Base-by-base conservation (phyloP, 2,329 filamentous ascomycete species). In the Periconia sp. region DNA sequence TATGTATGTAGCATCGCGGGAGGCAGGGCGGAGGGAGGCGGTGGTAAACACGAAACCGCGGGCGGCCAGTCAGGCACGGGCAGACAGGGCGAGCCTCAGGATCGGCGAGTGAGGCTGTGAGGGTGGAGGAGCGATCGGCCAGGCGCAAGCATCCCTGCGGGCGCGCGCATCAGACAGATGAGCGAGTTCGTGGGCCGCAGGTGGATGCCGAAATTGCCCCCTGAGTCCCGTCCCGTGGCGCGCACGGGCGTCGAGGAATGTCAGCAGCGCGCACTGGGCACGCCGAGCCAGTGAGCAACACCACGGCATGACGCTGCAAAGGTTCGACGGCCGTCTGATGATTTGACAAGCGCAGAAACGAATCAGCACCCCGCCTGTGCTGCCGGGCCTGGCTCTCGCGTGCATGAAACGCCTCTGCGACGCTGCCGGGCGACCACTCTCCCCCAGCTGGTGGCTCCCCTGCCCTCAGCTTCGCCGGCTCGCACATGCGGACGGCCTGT, bases 61-160 rank as follows among this genome's bases (percentile, higher is more conserved):
- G 12, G 17, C 34, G 31, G 23, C 36, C 44, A 45, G 36, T 48
- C 26, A n/a, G n/a, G 36, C 19, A 23, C 23, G 25, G 5, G 30
- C 17, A 41, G 24, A 34, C 40, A 32, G 38, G 23, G 32, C 49
- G 48, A 49, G 49, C 41, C 35, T 42, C 49, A 28, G 58, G 63
- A 68, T 67, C 62, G 54, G 54, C 66, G 50, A 65, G 59, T 66
- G 64, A 69, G 65, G 65, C 64, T 65, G 57, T 52, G 57, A 51
- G 42, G 36, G 59, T 56, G 51, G 53, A 55, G 50, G 40, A 19
- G 9, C 33, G 61, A 65, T 66, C 63, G 54, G 46, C 60, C 54
- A 50, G 42, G 52, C 50, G 59, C 50, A 38, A 15, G 43, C 28
- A 54, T 46, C 46, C 55, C 45, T 53, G 55, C 61, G 52, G 51